phyloP scores from a whole-genome alignment of 2,329 filamentous ascomycete genomes.

The Stemphylium vesicarium region DNA sequence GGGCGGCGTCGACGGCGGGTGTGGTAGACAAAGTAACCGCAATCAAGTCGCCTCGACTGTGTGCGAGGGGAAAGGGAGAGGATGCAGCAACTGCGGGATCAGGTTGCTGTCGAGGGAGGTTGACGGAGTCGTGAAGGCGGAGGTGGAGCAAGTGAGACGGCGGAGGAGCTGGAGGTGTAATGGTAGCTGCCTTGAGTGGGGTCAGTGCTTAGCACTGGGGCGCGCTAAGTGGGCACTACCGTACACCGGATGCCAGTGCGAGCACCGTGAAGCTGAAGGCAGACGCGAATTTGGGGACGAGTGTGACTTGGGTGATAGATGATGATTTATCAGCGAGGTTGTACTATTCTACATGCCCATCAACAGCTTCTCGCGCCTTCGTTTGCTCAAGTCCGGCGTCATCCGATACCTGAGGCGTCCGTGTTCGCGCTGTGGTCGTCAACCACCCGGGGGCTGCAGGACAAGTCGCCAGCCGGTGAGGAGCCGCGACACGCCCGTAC shows the following conservation, averaged over 20 bases:
- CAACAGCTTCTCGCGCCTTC: not conserved
- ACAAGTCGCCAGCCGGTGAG: slow-evolving; percentile 9
- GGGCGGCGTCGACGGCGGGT: slow-evolving; percentile 27
- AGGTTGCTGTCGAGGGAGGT: slow-evolving; percentile 6
- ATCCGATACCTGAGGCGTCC: not conserved
- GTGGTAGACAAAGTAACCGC: slow-evolving; percentile 16
- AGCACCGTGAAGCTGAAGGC: not conserved
- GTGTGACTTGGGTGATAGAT: not conserved
- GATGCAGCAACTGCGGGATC: slow-evolving; percentile 6
- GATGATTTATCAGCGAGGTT: too few relatives aligned
- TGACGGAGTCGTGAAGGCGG: slow-evolving; percentile 15
- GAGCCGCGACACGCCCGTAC: not conserved
- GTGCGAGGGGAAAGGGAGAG: not conserved
- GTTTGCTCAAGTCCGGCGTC: not conserved
- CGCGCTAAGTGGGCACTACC: slow-evolving; percentile 6
- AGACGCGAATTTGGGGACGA: not conserved
- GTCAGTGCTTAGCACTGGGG: slow-evolving; percentile 16
- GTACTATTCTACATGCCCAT: too few relatives aligned
- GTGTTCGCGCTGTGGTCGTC: not conserved
- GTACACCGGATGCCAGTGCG: slow-evolving; percentile 15
- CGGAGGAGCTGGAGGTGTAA: slow-evolving; percentile 17
- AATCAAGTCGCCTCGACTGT: slow-evolving; percentile 8
- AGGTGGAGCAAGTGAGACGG: slow-evolving; percentile 24
- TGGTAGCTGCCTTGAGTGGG: slow-evolving; percentile 28
- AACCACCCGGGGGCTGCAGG: not conserved